These are phyloP conservation scores for Neofusicoccum umdonicola DNA, from an alignment of 2,329 filamentous ascomycete genomes.

Conservation along the genomic window DNA sequence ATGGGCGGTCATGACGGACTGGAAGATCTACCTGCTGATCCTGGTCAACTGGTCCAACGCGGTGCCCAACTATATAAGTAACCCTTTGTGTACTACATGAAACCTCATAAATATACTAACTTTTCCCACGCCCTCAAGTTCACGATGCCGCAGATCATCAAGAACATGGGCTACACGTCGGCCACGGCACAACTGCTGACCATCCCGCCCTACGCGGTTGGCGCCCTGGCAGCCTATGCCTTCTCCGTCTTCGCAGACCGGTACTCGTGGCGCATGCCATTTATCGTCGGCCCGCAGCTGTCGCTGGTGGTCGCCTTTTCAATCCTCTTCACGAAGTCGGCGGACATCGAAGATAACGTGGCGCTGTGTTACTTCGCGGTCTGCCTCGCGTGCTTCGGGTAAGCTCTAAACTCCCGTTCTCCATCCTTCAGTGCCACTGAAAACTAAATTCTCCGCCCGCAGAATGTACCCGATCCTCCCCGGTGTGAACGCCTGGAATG, in stretches of 20 bases:
- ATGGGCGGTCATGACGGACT: not conserved
- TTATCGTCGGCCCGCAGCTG: slow-evolving; percentile 25
- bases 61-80: not conserved
- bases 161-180: slow-evolving; percentile 29
- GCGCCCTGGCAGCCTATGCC: slow-evolving; percentile 26
- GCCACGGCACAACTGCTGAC: slow-evolving; percentile 32
- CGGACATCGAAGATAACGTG: slow-evolving; percentile 41
- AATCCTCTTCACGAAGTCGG: slow-evolving; percentile 41
- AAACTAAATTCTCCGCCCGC: not conserved
- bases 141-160: slow-evolving; percentile 20
- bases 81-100: too few species aligned
- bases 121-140: slow-evolving; percentile 39
- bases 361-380: slow-evolving; percentile 46
- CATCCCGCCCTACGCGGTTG: slow-evolving; percentile 26
- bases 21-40: slow-evolving; percentile 6
- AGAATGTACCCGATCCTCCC: slow-evolving; percentile 33
- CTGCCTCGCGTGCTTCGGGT: slow-evolving; percentile 42
- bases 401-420: not conserved
- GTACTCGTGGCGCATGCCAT: slow-evolving; percentile 28
- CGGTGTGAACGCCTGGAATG: slow-evolving; percentile 29
- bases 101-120: too few species aligned
- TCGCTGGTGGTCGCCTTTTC: slow-evolving; percentile 41
- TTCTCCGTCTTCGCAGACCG: slow-evolving; percentile 27
- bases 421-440: not conserved
- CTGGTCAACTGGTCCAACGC: slow-evolving; percentile 11